Conservation (phyloP, 164 flowering plant genomes). For the Kingdonia uniflora region DNA sequence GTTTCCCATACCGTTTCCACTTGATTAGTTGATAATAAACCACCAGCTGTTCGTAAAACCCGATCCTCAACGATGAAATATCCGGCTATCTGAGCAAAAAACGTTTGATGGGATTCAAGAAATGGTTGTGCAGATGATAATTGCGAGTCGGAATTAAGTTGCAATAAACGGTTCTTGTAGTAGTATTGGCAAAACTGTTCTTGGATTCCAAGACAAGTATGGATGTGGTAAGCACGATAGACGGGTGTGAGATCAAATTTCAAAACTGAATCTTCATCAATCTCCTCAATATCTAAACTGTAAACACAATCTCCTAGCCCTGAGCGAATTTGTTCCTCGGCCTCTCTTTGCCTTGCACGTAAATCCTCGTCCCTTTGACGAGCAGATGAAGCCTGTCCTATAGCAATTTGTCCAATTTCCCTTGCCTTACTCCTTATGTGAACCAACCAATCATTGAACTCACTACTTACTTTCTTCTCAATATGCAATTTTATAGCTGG, state of each 20-base stretch:
- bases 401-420: conserved; percentile 79
- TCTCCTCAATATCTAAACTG: conserved; percentile 63
- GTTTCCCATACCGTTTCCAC: conserved; percentile 83
- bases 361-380: conserved; percentile 81
- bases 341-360: conserved; percentile 65
- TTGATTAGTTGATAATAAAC: conserved; percentile 45
- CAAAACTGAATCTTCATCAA: conserved; percentile 58
- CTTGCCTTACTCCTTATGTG: conserved; percentile 67
- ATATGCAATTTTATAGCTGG: conserved; percentile 66
- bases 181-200: conserved; percentile 76
- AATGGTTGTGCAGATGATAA: conserved; percentile 64
- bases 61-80: conserved; percentile 90
- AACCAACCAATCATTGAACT: conserved; percentile 87
- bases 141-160: conserved; percentile 74
- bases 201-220: conserved; percentile 59
- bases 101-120: conserved; percentile 69
- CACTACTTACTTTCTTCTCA: conserved; percentile 56
- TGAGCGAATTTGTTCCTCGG: conserved; percentile 60
- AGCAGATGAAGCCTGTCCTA: conserved; percentile 63
- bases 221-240: conserved; percentile 77
- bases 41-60: conserved; percentile 74
- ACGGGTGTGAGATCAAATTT: conserved; percentile 82
- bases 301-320: conserved; percentile 54
- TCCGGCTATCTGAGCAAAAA: conserved; percentile 75
- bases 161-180: conserved; percentile 62